These are phyloP conservation scores for Omphalotus guepiniiformis DNA, from an alignment of 768 basidiomycete genomes.

Conservation along the genomic window DNA sequence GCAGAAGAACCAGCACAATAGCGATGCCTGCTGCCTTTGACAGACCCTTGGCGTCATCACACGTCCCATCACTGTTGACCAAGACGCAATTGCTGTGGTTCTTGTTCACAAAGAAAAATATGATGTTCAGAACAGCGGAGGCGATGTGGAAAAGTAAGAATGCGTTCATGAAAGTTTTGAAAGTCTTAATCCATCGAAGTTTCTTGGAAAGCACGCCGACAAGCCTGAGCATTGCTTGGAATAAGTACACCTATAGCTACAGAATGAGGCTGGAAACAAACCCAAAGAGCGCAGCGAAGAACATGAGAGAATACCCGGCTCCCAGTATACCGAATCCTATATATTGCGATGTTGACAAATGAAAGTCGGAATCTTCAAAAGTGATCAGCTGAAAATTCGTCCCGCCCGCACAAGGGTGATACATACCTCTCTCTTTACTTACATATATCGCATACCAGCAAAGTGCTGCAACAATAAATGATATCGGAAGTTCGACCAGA, in stretches of 20 bases:
- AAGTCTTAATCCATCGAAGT: background rate
- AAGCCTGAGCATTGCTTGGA: background rate
- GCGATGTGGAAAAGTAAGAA: background rate
- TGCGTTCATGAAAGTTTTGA: background rate
- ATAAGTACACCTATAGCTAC: too few relatives aligned
- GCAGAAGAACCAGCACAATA: background rate
- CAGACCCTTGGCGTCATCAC: background rate
- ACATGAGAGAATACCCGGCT: background rate
- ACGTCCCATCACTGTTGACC: background rate
- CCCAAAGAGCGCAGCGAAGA: background rate
- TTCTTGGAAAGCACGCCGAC: constrained; percentile 1
- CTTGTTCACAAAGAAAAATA: constrained; percentile 5
- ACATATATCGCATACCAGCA: background rate
- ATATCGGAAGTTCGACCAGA: background rate
- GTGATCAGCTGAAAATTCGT: too few relatives aligned
- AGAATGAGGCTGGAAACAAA: too few relatives aligned
- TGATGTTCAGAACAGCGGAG: constrained; percentile 2
- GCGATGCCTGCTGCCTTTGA: background rate
- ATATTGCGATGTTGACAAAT: background rate
- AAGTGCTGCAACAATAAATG: background rate
- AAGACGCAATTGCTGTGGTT: background rate
- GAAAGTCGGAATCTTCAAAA: background rate
- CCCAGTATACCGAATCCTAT: background rate
- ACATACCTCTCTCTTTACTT: too few relatives aligned
- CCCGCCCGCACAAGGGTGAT: too few relatives aligned